A percentile compares a stretch with the other conserved stretches of the same genome.
Evolutionary conservation across 331 rosid species (phyloP).

Genomic region (Quercus lobata): DNA sequence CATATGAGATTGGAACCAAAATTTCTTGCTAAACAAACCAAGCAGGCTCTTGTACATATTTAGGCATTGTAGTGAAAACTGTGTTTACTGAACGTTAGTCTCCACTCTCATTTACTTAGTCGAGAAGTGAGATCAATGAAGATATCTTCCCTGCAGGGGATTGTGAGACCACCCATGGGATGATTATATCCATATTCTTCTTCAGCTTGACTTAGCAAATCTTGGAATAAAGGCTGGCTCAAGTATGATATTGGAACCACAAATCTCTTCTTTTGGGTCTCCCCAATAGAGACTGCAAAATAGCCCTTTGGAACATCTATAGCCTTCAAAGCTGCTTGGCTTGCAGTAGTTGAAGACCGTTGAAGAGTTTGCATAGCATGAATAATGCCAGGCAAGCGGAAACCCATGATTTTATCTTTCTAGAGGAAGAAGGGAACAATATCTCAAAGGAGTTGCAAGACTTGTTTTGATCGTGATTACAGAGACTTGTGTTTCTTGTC

Average conservation of each 20-base stretch:
- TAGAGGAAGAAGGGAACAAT: not conserved
- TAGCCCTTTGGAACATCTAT: conserved; percentile 31
- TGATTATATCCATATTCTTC: conserved; percentile 34
- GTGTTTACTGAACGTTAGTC: no score
- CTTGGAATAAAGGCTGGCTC: conserved; percentile 36
- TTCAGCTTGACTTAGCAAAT: conserved; percentile 15
- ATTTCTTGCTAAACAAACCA: no score
- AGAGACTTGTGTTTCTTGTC: no score
- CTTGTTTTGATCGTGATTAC: not conserved
- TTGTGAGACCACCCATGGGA: conserved; percentile 28
- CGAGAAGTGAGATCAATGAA: conserved; percentile 18
- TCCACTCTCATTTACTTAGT: not conserved
- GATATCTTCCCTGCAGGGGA: conserved; percentile 30
- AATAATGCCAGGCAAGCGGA: conserved; percentile 20
- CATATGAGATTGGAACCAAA: no score
- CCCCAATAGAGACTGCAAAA: conserved; percentile 43
- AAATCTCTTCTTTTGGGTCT: conserved; percentile 24
- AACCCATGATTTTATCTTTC: conserved; percentile 24
- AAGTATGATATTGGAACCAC: conserved; percentile 26
- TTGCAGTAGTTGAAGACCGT: not conserved
- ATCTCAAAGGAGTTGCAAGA: not conserved
- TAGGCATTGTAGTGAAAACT: no score
- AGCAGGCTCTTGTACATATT: no score
- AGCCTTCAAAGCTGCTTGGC: not conserved
- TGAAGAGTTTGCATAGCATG: not conserved